Evolutionary conservation across 495 filamentous ascomycete species (phyloP), one percentile per base, ranked within the genome.

Genomic region (Aspergillus nidulans): DNA sequence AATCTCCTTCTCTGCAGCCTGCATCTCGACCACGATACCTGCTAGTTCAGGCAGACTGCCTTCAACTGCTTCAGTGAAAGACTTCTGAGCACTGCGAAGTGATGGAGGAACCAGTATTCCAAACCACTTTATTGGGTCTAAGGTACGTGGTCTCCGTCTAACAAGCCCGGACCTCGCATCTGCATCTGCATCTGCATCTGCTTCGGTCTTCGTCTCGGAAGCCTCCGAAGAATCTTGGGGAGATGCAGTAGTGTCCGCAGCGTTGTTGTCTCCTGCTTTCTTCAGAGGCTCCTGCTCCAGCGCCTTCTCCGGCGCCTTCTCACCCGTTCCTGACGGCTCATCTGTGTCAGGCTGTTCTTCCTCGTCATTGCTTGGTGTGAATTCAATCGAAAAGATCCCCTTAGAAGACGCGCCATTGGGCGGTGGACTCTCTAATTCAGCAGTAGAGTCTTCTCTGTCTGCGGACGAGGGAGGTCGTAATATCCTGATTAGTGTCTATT

Each of bases 61-160:
- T 19, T 69, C 63, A 8, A 77, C 62, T 15, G 65, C 77, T 18
- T 62, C 62, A 10, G 63, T 72, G 46, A 81, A 81, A 20, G 65
- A 70, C 34, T 60, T 68, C 65, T 89, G 86, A 0, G 86, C 85
- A 20, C 63, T 71, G 46, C 84, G 81, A 36, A 91, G 74, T 6
- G 83, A 68, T 23, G 68, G 69, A 0, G 87, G 83, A 8, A 83
- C 77, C 0, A 90, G 69, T 32, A 90, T 77, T 5, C 87, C 87
- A 64, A 86, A 90, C 85, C 85, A 88, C 30, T 76, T 68, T 40
- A 90, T 73, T 5, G 87, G 86, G 62, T 90, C 80, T 34, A 62
- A 62, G 19, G 73, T 70, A 23, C 63, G 66, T 25, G 65, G 61
- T 34, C 63, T 68, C 41, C 64, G 65, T 19, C 54, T 58, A 19